phyloP scores from a whole-genome alignment of 75 land plant genomes.

The Sequoiadendron giganteum region DNA sequence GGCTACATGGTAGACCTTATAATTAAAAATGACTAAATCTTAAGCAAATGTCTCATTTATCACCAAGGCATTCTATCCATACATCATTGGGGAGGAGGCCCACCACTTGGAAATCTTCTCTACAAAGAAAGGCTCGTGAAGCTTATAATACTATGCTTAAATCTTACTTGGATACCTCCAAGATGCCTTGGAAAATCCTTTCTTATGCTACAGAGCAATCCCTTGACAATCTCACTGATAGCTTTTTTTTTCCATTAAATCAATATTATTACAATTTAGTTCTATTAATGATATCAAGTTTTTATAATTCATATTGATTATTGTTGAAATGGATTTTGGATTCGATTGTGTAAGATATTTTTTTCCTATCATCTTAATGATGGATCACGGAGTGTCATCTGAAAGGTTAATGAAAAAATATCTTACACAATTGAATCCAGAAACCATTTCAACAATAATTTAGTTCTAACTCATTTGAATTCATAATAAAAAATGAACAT shows the following conservation, averaged over 20 bases:
- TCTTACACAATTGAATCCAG: too few species aligned
- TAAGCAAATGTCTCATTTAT: slow-evolving; percentile 24
- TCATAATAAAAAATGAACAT: background rate
- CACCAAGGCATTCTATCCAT: slow-evolving; percentile 20
- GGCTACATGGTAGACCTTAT: too few species aligned
- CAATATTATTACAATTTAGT: background rate
- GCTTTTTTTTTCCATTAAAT: background rate
- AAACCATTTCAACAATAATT: too few species aligned
- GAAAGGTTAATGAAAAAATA: too few species aligned
- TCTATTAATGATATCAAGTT: too few species aligned
- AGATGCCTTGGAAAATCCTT: background rate
- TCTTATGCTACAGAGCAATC: background rate
- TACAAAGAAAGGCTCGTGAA: background rate
- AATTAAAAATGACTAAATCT: background rate
- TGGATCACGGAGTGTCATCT: too few species aligned
- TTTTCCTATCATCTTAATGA: too few species aligned
- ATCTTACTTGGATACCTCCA: background rate
- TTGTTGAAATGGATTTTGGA: too few species aligned
- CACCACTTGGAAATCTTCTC: slow-evolving; percentile 31
- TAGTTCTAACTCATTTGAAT: background rate
- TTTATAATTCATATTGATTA: too few species aligned
- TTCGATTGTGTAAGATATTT: too few species aligned
- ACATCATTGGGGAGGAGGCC: slow-evolving; percentile 33
- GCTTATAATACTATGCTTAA: background rate
- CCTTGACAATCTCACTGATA: background rate